Percentiles rank a stretch among this genome's conserved stretches.
Evolutionary conservation across 139 green algal genomes (phyloP).

Genomic region (Dunaliella sp.): DNA sequence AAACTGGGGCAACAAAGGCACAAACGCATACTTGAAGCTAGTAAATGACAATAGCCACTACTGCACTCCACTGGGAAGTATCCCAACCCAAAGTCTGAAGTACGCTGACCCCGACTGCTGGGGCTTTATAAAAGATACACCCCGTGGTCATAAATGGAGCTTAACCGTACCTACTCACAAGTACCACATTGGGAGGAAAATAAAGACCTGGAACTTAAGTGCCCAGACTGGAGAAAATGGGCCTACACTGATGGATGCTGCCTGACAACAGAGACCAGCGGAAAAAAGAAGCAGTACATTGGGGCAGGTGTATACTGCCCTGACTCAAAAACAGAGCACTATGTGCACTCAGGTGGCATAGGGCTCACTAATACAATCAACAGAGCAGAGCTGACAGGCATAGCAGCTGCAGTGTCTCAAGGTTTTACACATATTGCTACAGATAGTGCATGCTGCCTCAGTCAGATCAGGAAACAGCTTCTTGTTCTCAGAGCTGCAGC

Average conservation of each 20-base stretch:
- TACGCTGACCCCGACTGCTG: not conserved
- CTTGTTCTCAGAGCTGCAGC: not conserved
- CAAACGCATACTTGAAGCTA: not conserved
- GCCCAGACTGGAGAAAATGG: not conserved
- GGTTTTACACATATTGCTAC: not conserved
- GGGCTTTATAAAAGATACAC: not conserved
- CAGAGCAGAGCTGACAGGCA: not conserved
- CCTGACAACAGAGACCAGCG: not conserved
- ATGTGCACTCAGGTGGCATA: not conserved
- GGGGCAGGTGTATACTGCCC: not conserved
- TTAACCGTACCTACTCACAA: too few species aligned
- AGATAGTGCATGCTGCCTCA: not conserved
- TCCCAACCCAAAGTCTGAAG: not conserved
- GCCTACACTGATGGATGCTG: not conserved
- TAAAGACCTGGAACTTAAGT: not conserved
- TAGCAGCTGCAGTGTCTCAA: not conserved
- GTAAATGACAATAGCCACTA: not conserved
- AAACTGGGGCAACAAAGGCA: not conserved
- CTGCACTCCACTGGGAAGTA: not conserved
- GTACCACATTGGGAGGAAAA: too few species aligned
- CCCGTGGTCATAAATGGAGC: not conserved
- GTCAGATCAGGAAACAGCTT: not conserved
- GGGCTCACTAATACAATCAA: not conserved
- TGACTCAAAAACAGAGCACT: not conserved
- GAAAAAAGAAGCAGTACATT: not conserved